Percentiles rank a stretch among this genome's conserved stretches.
Conservation (phyloP, 2,329 filamentous ascomycete species). For the Chlorencoelia australis region DNA sequence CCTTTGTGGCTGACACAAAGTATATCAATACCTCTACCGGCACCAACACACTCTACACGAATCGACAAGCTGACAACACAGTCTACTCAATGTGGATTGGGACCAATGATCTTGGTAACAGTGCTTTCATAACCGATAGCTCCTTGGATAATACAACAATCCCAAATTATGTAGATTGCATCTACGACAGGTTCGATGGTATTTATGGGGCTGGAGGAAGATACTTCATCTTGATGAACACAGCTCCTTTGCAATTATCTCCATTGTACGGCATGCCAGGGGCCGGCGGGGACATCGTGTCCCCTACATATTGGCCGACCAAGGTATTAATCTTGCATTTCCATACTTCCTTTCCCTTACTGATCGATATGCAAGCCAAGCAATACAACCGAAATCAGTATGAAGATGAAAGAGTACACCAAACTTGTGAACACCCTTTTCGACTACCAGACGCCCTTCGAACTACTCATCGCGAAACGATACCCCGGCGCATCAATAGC, state of each 20-base stretch:
- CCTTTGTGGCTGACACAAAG: constrained; percentile 41
- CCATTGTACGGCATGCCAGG: constrained; percentile 51
- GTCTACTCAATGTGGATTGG: constrained; percentile 74
- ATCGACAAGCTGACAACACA: constrained; percentile 45
- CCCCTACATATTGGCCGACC: constrained; percentile 34
- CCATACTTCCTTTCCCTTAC: neutral
- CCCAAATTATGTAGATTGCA: constrained; percentile 55
- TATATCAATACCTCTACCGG: constrained; percentile 24
- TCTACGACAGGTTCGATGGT: constrained; percentile 51
- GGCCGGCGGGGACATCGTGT: constrained; percentile 33
- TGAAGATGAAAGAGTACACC: constrained; percentile 41
- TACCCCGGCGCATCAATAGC: constrained; percentile 52
- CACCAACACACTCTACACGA: constrained; percentile 33
- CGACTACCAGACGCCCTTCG: constrained; percentile 39
- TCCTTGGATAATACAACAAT: constrained; percentile 49
- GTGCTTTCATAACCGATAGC: constrained; percentile 55
- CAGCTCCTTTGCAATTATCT: constrained; percentile 54
- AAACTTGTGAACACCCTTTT: constrained; percentile 39
- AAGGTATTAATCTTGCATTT: constrained; percentile 15
- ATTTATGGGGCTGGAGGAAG: constrained; percentile 58
- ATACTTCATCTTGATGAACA: constrained; percentile 63
- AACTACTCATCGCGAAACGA: constrained; percentile 33
- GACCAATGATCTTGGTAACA: constrained; percentile 64
- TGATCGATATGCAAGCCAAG: constrained; percentile 33
- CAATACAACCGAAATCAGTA: constrained; percentile 37